Evolutionary conservation across 2,329 filamentous ascomycete genomes (phyloP).

Genomic region (Lasiodiplodia gonubiensis): DNA sequence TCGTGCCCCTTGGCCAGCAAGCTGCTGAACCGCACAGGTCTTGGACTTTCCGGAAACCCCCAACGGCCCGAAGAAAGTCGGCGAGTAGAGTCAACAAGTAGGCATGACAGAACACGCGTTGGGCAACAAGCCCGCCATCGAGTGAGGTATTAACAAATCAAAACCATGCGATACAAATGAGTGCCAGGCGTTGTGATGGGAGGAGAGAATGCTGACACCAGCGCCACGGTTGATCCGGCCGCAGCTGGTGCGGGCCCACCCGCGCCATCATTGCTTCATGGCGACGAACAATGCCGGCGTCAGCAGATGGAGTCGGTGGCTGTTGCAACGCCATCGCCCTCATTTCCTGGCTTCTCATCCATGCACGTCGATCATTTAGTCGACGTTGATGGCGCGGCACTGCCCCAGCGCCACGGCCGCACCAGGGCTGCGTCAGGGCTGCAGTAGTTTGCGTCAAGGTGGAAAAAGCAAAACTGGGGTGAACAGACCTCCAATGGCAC

Average conservation of each 20-base stretch:
- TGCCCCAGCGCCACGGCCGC: background rate
- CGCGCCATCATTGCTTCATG: background rate
- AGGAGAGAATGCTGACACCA: background rate
- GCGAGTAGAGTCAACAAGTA: slow-evolving; percentile 3
- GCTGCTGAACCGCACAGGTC: slow-evolving; percentile 14
- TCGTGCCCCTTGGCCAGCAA: background rate
- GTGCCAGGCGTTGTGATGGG: background rate
- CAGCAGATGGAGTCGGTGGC: background rate
- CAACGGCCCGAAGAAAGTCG: slow-evolving; percentile 14
- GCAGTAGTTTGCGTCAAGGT: slow-evolving; percentile 19
- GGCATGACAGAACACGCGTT: background rate
- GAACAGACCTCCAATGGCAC: background rate
- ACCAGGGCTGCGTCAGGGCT: slow-evolving; percentile 7
- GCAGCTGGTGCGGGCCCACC: slow-evolving; percentile 9
- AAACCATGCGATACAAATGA: background rate
- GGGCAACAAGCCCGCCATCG: background rate
- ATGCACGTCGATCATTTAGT: background rate
- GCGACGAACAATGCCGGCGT: background rate
- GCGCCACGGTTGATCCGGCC: background rate
- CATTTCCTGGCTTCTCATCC: background rate
- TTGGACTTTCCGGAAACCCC: slow-evolving; percentile 16
- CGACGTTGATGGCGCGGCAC: too few relatives aligned
- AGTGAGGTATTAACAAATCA: background rate
- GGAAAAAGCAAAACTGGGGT: background rate
- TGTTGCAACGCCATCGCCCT: background rate